Conservation (phyloP, 345 rosid species). For the Acer campestre region DNA sequence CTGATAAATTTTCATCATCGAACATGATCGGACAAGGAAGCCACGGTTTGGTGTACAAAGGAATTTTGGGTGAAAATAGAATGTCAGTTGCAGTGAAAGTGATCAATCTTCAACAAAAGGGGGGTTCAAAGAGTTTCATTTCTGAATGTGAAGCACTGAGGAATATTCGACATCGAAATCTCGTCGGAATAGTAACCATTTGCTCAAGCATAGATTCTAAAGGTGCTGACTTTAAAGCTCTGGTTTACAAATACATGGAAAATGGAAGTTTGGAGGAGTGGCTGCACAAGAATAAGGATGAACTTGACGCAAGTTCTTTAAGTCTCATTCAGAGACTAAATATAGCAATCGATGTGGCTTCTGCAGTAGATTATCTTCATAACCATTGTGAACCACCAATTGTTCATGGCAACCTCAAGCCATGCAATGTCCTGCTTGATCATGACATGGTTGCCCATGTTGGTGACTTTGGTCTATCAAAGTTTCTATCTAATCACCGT, state of each 20-base stretch:
- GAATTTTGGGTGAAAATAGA: slow-evolving; percentile 13
- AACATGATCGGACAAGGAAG: no score
- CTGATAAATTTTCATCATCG: no score
- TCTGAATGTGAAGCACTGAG: slow-evolving; percentile 47
- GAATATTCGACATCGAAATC: slow-evolving; percentile 44
- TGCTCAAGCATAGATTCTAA: slow-evolving; percentile 24
- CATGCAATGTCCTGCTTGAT: slow-evolving; percentile 25
- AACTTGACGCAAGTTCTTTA: no score
- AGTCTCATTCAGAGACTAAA: no score
- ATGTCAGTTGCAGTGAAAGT: slow-evolving; percentile 37
- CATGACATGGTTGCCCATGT: slow-evolving; percentile 22
- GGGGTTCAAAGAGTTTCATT: slow-evolving; percentile 46
- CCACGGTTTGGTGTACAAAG: no score
- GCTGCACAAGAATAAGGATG: no score
- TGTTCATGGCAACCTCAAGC: slow-evolving; percentile 31
- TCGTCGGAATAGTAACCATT: slow-evolving; percentile 37
- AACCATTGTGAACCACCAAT: slow-evolving; percentile 16
- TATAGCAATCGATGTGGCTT: no score
- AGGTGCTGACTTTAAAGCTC: slow-evolving; percentile 27
- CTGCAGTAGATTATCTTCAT: slow-evolving; percentile 30
- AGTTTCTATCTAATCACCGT: neutral
- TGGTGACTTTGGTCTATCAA: slow-evolving; percentile 29
- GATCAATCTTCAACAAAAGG: slow-evolving; percentile 35
- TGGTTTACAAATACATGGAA: slow-evolving; percentile 24
- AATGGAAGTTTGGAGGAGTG: neutral